A percentile compares a stretch with the other conserved stretches of the same genome.
Conservation (phyloP, 441 rosid genomes). For the Gossypium trilobum region DNA sequence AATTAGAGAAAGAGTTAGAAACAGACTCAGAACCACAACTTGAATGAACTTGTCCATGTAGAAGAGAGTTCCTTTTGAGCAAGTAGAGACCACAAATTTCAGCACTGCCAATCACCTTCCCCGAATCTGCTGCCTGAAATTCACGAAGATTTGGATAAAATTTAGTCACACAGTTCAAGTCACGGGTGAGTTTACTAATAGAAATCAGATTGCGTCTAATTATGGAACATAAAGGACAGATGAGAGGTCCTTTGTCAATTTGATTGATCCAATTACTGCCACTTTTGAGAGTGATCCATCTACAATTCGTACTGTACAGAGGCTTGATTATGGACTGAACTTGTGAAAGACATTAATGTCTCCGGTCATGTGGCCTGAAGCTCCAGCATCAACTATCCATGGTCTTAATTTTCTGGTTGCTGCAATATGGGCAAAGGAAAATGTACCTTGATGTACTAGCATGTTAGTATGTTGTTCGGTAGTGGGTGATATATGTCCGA, state of each 20-base stretch:
- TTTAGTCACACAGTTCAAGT: not conserved
- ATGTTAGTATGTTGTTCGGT: too few species aligned
- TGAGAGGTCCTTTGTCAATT: not conserved
- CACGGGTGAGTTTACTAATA: not conserved
- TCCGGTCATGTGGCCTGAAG: not conserved
- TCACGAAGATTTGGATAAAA: too few species aligned
- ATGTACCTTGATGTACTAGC: too few species aligned
- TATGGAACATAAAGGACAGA: not conserved
- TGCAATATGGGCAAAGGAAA: too few species aligned
- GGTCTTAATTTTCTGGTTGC: too few species aligned
- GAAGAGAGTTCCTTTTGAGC: too few species aligned
- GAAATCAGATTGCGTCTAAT: not conserved
- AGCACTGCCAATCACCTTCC: too few species aligned
- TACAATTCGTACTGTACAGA: not conserved
- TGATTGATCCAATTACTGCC: not conserved
- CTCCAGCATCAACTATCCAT: not conserved
- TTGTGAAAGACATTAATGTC: not conserved
- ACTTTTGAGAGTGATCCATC: not conserved
- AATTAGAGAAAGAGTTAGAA: not conserved
- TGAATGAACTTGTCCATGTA: too few species aligned
- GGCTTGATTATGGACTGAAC: not conserved
- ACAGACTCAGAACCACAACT: not conserved
- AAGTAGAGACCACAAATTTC: too few species aligned
- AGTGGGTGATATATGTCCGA: too few species aligned
- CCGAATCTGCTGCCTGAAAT: too few species aligned